phyloP scores from a whole-genome alignment of 768 basidiomycete species.

The Phaffia australis region DNA sequence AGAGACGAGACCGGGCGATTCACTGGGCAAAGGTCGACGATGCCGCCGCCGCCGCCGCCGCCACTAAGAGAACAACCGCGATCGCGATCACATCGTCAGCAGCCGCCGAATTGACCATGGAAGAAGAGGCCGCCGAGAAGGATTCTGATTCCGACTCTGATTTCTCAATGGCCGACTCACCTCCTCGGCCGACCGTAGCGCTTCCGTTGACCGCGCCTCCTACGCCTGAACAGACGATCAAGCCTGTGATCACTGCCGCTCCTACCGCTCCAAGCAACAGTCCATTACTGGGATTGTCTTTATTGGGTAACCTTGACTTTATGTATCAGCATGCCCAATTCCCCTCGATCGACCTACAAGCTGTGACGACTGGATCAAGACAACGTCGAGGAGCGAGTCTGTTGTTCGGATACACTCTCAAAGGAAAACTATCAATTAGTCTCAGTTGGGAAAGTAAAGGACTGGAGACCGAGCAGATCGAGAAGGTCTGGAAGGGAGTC shows the following conservation, averaged over 20 bases:
- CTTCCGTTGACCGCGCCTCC: too few species aligned
- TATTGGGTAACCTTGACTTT: slow-evolving; percentile 24
- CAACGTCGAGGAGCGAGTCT: slow-evolving; percentile 66
- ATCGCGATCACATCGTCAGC: not conserved
- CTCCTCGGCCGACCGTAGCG: too few species aligned
- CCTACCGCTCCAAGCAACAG: not conserved
- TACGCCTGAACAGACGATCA: not conserved
- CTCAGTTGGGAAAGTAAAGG: slow-evolving; percentile 70
- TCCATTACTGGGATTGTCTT: slow-evolving; percentile 24
- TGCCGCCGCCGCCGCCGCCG: slow-evolving; percentile 13
- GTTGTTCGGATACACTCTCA: slow-evolving; percentile 50
- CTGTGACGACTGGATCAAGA: slow-evolving; percentile 69
- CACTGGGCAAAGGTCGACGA: slow-evolving; percentile 68
- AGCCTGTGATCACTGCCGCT: not conserved
- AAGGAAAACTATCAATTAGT: slow-evolving; percentile 56
- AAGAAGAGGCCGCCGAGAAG: too few species aligned
- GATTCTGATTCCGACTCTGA: too few species aligned
- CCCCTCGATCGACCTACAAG: slow-evolving; percentile 43
- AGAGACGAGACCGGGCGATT: slow-evolving; percentile 48
- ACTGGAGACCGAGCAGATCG: slow-evolving; percentile 50
- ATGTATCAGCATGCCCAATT: slow-evolving; percentile 12
- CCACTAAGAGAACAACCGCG: not conserved
- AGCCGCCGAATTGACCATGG: not conserved
- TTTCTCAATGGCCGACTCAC: too few species aligned
- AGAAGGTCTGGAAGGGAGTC: slow-evolving; percentile 58